Percentiles rank a stretch among this genome's conserved stretches.
These are phyloP conservation scores for Calophaca sinica DNA, from an alignment of 306 rosid species.

Conservation along the genomic window DNA sequence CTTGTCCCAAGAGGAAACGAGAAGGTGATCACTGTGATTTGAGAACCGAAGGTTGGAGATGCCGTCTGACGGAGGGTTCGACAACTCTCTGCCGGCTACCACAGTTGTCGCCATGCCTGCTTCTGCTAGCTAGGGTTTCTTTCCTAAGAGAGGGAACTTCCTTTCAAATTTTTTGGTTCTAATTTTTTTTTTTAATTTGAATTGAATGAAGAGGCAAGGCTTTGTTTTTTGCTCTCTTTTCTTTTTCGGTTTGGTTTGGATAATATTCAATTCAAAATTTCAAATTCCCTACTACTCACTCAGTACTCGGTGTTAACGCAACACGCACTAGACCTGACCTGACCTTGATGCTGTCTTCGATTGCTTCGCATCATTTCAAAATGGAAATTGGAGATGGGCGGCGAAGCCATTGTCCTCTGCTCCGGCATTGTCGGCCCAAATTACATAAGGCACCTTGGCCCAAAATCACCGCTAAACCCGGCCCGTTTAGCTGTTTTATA, in stretches of 20 bases:
- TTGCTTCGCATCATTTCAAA: too few relatives aligned
- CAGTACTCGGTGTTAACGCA: too few relatives aligned
- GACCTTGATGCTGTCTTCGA: too few relatives aligned
- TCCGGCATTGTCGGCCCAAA: too few relatives aligned
- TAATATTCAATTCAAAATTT: background rate
- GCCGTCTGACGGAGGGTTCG: conserved; percentile 88
- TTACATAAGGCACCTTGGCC: too few relatives aligned
- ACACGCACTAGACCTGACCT: too few relatives aligned
- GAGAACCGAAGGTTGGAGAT: conserved; percentile 92
- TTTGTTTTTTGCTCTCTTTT: background rate
- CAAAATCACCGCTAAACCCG: too few relatives aligned
- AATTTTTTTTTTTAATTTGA: background rate
- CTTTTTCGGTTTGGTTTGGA: background rate
- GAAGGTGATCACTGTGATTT: conserved; percentile 83
- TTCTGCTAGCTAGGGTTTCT: conserved; percentile 7
- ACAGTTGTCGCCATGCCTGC: conserved; percentile 52
- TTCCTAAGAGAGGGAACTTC: background rate
- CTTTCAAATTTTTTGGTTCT: background rate
- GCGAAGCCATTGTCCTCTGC: too few relatives aligned
- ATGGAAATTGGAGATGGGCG: too few relatives aligned
- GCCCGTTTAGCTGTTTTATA: too few relatives aligned
- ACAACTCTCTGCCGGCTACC: conserved; percentile 79
- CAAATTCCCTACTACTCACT: background rate
- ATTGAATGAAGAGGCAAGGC: background rate
- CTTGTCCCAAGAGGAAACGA: conserved; percentile 99